Evolutionary conservation across 345 rosid genomes (phyloP).

Genomic region (Draba incana): DNA sequence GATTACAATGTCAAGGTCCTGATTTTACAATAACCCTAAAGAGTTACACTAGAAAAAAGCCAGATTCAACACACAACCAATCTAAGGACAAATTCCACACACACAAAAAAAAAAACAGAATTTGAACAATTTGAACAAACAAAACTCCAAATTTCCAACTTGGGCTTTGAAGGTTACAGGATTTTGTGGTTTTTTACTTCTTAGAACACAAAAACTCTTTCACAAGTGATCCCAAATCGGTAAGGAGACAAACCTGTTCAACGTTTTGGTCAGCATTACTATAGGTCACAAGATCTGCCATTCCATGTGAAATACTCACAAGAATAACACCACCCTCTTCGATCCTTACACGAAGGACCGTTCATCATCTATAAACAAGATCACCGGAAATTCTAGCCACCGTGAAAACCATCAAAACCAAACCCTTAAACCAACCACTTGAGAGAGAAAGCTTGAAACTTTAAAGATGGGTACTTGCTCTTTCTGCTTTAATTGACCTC

Average conservation of each 20-base stretch:
- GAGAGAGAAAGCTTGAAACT: constrained; percentile 7
- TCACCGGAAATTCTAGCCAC: constrained; percentile 43
- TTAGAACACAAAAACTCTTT: background rate
- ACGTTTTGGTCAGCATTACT: constrained; percentile 79
- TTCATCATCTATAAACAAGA: constrained; percentile 63
- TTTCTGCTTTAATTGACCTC: background rate
- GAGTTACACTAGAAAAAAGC: constrained; percentile 8
- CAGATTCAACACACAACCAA: constrained; percentile 1
- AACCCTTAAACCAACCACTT: constrained; percentile 13
- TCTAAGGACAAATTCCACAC: background rate
- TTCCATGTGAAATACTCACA: constrained; percentile 88
- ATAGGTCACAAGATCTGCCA: constrained; percentile 98
- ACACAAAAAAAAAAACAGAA: background rate
- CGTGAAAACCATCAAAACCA: constrained; percentile 46
- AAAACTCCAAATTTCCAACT: background rate
- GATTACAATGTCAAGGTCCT: constrained; percentile 26
- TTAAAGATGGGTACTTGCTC: constrained; percentile 2
- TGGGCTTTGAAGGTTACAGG: background rate
- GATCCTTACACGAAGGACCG: constrained; percentile 80
- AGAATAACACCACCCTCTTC: constrained; percentile 76
- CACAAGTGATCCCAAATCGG: constrained; percentile 7
- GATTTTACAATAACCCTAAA: constrained; percentile 3
- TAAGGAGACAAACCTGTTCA: constrained; percentile 62
- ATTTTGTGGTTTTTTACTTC: too few relatives aligned
- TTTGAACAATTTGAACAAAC: constrained; percentile 3